Evolutionary conservation across 2,329 filamentous ascomycete species (phyloP).

Genomic region (Alternaria infectoria): DNA sequence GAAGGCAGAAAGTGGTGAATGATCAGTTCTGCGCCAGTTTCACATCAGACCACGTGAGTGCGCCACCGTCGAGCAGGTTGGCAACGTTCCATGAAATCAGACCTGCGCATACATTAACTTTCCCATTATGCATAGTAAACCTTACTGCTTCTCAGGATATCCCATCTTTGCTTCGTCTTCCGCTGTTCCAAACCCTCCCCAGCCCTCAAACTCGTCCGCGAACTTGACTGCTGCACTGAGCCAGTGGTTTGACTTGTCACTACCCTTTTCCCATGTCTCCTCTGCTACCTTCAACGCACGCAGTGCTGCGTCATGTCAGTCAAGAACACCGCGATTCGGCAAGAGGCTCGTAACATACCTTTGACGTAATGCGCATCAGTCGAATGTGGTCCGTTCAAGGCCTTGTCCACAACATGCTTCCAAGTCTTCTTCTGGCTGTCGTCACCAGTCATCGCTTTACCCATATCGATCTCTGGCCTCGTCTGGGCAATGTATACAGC

Average conservation of each 20-base stretch:
- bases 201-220: conserved; percentile 74
- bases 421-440: conserved; percentile 73
- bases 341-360: conserved; percentile 53
- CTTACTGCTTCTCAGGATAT: conserved; percentile 25
- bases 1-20: not conserved
- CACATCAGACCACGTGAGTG: not conserved
- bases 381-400: conserved; percentile 69
- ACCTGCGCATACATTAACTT: not conserved
- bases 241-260: conserved; percentile 68
- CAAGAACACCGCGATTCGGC: not conserved
- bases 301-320: conserved; percentile 58
- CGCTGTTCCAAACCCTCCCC: conserved; percentile 59
- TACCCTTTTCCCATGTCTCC: conserved; percentile 67
- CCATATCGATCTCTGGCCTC: conserved; percentile 73
- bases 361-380: conserved; percentile 88
- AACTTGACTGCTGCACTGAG: conserved; percentile 73
- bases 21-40: not conserved
- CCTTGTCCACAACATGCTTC: conserved; percentile 76
- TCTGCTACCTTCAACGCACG: conserved; percentile 77
- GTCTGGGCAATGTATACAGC: conserved; percentile 77
- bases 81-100: not conserved
- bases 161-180: conserved; percentile 31
- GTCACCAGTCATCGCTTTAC: conserved; percentile 62
- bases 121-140: not conserved
- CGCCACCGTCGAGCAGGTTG: not conserved